Conservation (phyloP, 805 yeast genomes). For the Ogataea paradorogensis region DNA sequence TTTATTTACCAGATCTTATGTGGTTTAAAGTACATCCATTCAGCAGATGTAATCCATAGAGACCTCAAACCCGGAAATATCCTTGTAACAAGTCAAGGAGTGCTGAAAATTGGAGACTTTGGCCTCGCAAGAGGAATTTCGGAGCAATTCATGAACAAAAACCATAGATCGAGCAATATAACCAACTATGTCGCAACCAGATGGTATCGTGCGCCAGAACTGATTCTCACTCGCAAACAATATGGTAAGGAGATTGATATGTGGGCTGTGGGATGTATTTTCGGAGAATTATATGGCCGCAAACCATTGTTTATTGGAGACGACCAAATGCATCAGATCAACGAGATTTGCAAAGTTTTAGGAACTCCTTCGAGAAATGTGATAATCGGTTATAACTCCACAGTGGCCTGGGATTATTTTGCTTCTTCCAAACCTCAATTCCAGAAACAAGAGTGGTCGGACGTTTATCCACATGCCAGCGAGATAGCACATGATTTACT, state of each 20-base stretch:
- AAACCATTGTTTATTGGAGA: conserved; percentile 78
- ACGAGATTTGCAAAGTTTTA: conserved; percentile 61
- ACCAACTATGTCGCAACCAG: conserved; percentile 91
- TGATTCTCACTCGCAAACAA: conserved; percentile 55
- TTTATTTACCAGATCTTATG: conserved; percentile 79
- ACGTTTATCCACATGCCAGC: conserved; percentile 62
- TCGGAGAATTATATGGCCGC: conserved; percentile 81
- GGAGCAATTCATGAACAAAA: conserved; percentile 28
- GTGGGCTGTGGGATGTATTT: conserved; percentile 93
- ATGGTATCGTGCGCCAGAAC: conserved; percentile 95
- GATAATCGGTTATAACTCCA: conserved; percentile 42
- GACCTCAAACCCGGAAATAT: conserved; percentile 93
- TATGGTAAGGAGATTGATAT: conserved; percentile 76
- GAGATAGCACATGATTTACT: conserved; percentile 50
- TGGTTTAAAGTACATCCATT: conserved; percentile 85
- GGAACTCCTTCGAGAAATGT: conserved; percentile 64
- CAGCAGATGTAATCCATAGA: conserved; percentile 89
- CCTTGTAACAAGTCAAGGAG: conserved; percentile 70
- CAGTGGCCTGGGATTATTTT: conserved; percentile 46
- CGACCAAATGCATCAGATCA: conserved; percentile 67
- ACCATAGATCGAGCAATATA: conserved; percentile 43
- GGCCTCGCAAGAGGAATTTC: conserved; percentile 83
- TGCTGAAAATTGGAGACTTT: conserved; percentile 85
- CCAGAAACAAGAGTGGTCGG: conserved; percentile 44
- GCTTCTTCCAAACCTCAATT: conserved; percentile 43